Percentiles rank a stretch among this genome's conserved stretches.
These are phyloP conservation scores for Pezizomycotina sp. DNA, from an alignment of 2,329 filamentous ascomycete genomes.

Conservation along the genomic window DNA sequence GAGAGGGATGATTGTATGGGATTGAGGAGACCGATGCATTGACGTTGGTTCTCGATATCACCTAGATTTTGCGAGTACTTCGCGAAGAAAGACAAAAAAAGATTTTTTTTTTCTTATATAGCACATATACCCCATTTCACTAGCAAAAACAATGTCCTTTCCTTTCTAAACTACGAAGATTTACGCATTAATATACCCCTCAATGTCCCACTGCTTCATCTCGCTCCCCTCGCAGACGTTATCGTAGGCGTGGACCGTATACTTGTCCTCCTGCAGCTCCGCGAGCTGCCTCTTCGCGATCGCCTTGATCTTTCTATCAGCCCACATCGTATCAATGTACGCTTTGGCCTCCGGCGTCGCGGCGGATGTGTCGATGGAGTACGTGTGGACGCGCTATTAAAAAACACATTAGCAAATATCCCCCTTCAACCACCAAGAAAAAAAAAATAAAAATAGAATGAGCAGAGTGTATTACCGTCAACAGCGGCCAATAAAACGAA, in stretches of 20 bases:
- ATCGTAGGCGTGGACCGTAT: conserved; percentile 14
- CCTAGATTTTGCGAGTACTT: too few species aligned
- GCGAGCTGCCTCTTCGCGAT: conserved; percentile 12
- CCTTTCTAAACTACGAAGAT: too few species aligned
- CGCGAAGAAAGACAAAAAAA: too few species aligned
- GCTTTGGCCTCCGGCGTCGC: conserved; percentile 4
- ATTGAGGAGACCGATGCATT: too few species aligned
- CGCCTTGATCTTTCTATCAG: conserved; percentile 8
- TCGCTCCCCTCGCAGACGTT: conserved; percentile 10
- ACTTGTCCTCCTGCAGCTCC: conserved; percentile 8
- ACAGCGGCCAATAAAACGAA: conserved; percentile 16
- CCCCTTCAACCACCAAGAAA: background rate
- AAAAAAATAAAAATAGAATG: background rate
- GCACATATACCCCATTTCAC: too few species aligned
- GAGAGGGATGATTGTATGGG: too few species aligned
- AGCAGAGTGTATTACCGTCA: too few species aligned
- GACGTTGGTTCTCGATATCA: too few species aligned
- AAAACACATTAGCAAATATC: background rate
- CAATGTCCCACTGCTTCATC: conserved; percentile 15
- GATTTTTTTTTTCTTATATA: too few species aligned
- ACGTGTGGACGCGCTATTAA: conserved; percentile 11
- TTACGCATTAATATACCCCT: too few species aligned
- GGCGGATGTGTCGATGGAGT: conserved; percentile 8
- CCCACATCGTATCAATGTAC: conserved; percentile 18
- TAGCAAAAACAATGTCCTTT: too few species aligned